phyloP scores from a whole-genome alignment of 495 filamentous ascomycete species.

The Daldinia vernicosa region DNA sequence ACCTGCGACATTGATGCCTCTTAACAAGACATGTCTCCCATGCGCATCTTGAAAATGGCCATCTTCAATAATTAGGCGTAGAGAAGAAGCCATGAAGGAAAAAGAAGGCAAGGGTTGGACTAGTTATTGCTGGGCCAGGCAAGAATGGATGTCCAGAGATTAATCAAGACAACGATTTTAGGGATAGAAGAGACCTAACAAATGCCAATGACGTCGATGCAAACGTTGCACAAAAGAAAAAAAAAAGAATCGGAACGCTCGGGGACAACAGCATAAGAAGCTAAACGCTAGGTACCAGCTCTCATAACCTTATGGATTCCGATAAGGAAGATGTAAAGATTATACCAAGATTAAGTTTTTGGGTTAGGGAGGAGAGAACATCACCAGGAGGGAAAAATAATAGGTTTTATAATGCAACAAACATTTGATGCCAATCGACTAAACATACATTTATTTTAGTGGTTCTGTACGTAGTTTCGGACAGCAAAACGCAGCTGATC shows the following conservation, averaged over 20 bases:
- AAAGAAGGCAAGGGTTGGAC: neutral
- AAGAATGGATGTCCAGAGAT: neutral
- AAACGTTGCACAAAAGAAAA: neutral
- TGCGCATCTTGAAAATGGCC: conserved; percentile 73
- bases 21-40: conserved; percentile 64
- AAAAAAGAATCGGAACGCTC: conserved; percentile 16
- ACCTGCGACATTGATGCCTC: conserved; percentile 72
- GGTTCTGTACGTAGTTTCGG: neutral
- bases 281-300: neutral
- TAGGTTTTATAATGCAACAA: conserved; percentile 14
- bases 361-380: neutral
- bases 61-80: conserved; percentile 80
- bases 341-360: neutral
- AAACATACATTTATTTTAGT: neutral
- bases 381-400: neutral
- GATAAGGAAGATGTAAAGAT: neutral
- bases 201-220: conserved; percentile 31
- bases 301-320: neutral
- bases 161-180: conserved; percentile 1
- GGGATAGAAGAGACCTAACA: neutral
- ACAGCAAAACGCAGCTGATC: conserved; percentile 19
- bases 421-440: neutral
- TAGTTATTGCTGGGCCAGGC: neutral
- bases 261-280: neutral
- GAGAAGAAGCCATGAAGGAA: conserved; percentile 51